Conservation (phyloP, 2,329 filamentous ascomycete species). For the Hymenoscyphus scutula region DNA sequence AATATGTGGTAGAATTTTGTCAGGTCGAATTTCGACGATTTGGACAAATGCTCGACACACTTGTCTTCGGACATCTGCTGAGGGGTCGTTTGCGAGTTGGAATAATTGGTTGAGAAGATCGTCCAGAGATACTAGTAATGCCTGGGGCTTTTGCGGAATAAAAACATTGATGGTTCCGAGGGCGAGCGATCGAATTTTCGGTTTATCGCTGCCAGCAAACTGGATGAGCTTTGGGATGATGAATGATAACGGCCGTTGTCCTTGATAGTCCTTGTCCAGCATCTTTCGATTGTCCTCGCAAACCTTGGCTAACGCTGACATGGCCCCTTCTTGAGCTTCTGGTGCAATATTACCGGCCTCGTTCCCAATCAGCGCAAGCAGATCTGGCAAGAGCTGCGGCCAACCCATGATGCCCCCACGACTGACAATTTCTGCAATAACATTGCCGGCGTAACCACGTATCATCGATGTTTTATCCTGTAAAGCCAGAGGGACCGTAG, state of each 20-base stretch:
- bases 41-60: constrained; percentile 93
- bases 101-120: constrained; percentile 81
- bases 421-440: constrained; percentile 87
- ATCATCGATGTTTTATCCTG: constrained; percentile 81
- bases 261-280: constrained; percentile 82
- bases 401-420: constrained; percentile 83
- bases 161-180: constrained; percentile 89
- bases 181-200: constrained; percentile 77
- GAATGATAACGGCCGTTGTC: constrained; percentile 81
- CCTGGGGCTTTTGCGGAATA: constrained; percentile 78
- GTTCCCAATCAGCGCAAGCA: constrained; percentile 77
- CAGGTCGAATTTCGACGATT: constrained; percentile 84
- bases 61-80: constrained; percentile 80
- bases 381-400: constrained; percentile 84
- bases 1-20: constrained; percentile 88
- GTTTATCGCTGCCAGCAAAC: constrained; percentile 72
- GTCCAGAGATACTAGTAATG: constrained; percentile 78
- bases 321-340: constrained; percentile 85
- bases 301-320: constrained; percentile 89
- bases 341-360: constrained; percentile 62
- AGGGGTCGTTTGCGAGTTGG: constrained; percentile 71
- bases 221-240: constrained; percentile 88
- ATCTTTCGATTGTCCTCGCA: constrained; percentile 93
- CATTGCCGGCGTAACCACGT: constrained; percentile 84
- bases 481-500: constrained; percentile 73